phyloP scores from a whole-genome alignment of 2,329 filamentous ascomycete species.

The Cryphonectria radicalis region DNA sequence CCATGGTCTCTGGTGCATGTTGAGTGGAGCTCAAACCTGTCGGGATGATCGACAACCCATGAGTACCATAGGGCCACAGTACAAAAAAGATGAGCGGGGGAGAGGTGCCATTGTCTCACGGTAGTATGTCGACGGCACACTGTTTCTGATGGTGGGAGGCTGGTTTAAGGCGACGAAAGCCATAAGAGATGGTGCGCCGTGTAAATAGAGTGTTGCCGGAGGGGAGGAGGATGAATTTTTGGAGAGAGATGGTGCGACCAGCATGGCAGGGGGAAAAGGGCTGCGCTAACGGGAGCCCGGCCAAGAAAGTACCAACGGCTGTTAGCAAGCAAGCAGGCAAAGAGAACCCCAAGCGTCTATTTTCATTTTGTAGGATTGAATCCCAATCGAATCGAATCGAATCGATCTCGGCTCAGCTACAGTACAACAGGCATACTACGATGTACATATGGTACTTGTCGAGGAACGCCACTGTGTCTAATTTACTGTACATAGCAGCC shows the following conservation, averaged over 20 bases:
- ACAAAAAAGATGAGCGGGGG: constrained; percentile 2
- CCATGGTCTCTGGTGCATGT: constrained; percentile 3
- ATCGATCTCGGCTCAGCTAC: constrained; percentile 5
- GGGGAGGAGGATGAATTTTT: not conserved
- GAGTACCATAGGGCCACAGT: not conserved
- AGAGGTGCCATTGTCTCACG: not conserved
- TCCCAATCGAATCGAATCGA: constrained; percentile 13
- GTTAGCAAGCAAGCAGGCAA: not conserved
- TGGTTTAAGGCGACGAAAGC: not conserved
- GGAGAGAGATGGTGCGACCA: not conserved
- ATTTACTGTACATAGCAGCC: not conserved
- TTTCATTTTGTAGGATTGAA: constrained; percentile 3
- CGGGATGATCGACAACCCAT: constrained; percentile 1
- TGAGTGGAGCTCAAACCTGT: not conserved
- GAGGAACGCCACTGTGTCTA: constrained; percentile 1
- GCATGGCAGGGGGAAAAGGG: not conserved
- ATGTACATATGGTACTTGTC: no score
- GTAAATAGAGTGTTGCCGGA: not conserved
- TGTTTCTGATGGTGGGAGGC: not conserved
- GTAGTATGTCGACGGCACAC: not conserved
- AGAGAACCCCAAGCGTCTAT: not conserved
- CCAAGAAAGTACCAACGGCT: not conserved
- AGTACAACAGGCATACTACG: not conserved
- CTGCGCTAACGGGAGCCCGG: not conserved
- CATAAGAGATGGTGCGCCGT: not conserved